These are phyloP conservation scores for Botrytis cinerea DNA, from an alignment of 2,329 filamentous ascomycete species.

Conservation along the genomic window DNA sequence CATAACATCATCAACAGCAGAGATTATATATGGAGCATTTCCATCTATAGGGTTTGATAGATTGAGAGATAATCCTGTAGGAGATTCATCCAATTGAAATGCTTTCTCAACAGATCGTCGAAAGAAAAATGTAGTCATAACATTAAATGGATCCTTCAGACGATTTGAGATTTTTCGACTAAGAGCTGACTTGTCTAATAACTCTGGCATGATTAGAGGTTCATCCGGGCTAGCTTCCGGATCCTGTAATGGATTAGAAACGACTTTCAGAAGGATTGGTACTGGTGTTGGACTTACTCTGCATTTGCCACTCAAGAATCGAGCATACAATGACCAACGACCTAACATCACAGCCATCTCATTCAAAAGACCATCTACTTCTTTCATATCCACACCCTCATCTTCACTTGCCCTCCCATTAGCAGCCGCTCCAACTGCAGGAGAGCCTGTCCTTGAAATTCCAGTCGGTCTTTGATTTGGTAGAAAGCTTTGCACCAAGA, in stretches of 20 bases:
- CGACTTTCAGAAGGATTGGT: constrained; percentile 34
- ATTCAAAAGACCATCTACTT: constrained; percentile 82
- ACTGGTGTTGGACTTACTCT: constrained; percentile 55
- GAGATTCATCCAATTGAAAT: constrained; percentile 92
- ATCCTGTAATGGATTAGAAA: constrained; percentile 49
- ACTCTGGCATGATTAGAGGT: constrained; percentile 66
- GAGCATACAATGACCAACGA: constrained; percentile 87
- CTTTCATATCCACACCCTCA: constrained; percentile 94
- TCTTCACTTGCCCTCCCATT: constrained; percentile 73
- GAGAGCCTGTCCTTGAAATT: constrained; percentile 73
- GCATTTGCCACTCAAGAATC: constrained; percentile 86
- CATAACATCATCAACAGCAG: constrained; percentile 98
- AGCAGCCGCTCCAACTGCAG: constrained; percentile 59
- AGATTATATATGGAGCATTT: constrained; percentile 87
- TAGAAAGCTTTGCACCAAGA: constrained; percentile 91
- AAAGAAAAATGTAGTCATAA: constrained; percentile 96
- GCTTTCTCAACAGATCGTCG: constrained; percentile 94
- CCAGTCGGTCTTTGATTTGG: constrained; percentile 65
- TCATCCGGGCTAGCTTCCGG: constrained; percentile 54
- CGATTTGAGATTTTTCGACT: constrained; percentile 74
- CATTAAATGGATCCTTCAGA: constrained; percentile 79
- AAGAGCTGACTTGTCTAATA: constrained; percentile 78
- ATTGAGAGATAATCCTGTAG: constrained; percentile 75
- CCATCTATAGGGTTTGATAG: constrained; percentile 69
- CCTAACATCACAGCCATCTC: constrained; percentile 92